Percentiles rank a stretch among this genome's conserved stretches.
phyloP scores from a whole-genome alignment of 78 protist genomes.

The Planoprotostelium fungivorum region DNA sequence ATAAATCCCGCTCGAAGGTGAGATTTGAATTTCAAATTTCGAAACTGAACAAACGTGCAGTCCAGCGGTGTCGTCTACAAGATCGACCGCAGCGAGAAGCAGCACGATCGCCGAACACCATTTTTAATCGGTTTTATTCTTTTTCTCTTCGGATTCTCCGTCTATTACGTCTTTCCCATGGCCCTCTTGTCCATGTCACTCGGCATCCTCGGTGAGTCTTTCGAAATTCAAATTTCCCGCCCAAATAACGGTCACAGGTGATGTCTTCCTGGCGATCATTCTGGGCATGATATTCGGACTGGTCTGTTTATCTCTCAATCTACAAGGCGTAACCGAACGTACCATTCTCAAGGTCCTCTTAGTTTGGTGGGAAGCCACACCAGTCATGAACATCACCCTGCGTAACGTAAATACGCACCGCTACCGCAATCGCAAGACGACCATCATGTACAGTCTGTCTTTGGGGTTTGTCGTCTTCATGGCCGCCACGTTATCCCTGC shows the following conservation, averaged over 20 bases:
- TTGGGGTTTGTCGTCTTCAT: constrained; percentile 87
- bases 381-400: constrained; percentile 48
- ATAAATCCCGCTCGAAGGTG: background rate
- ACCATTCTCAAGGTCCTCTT: constrained; percentile 41
- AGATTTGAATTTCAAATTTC: background rate
- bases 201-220: background rate
- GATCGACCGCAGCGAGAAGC: constrained; percentile 60
- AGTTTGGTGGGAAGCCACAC: constrained; percentile 63
- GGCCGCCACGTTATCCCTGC: constrained; percentile 49
- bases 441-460: constrained; percentile 83
- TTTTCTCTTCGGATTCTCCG: constrained; percentile 55
- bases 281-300: constrained; percentile 81
- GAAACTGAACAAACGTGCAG: constrained; percentile 19
- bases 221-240: background rate
- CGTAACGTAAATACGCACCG: constrained; percentile 89
- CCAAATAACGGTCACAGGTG: constrained; percentile 67
- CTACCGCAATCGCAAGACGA: constrained; percentile 89
- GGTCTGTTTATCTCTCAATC: constrained; percentile 63
- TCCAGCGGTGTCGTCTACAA: constrained; percentile 60
- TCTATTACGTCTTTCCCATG: constrained; percentile 87
- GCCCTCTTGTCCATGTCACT: constrained; percentile 58
- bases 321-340: constrained; percentile 59
- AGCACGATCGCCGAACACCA: constrained; percentile 7
- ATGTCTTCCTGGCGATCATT: constrained; percentile 80
- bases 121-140: constrained; percentile 64